These are phyloP conservation scores for Hypocreales sp. DNA, from an alignment of 2,329 filamentous ascomycete genomes.

Conservation along the genomic window DNA sequence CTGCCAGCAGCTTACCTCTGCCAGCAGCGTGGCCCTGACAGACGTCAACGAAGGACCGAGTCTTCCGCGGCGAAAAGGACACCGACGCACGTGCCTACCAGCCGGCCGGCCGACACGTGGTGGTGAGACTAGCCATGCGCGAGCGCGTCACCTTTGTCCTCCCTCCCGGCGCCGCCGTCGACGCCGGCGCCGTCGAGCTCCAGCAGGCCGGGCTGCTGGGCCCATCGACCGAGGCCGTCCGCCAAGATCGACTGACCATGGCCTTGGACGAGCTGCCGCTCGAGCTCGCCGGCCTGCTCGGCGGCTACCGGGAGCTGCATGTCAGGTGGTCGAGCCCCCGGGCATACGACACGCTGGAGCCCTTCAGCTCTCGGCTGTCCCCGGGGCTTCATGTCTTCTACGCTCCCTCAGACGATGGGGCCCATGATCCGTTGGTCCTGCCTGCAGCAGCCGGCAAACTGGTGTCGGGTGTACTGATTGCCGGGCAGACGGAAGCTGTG, in stretches of 20 bases:
- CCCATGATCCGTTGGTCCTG: constrained; percentile 7
- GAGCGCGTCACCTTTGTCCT: constrained; percentile 70
- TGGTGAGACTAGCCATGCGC: too few relatives aligned
- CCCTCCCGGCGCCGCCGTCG: constrained; percentile 44
- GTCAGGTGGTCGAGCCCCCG: constrained; percentile 58
- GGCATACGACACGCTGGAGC: constrained; percentile 44
- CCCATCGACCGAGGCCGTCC: constrained; percentile 44
- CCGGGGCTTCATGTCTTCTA: constrained; percentile 74
- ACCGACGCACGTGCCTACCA: too few relatives aligned
- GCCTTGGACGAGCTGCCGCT: constrained; percentile 56
- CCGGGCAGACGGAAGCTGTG: constrained; percentile 35
- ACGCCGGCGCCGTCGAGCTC: constrained; percentile 47
- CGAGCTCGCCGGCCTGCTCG: constrained; percentile 47
- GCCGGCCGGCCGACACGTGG: too few relatives aligned
- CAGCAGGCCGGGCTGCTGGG: constrained; percentile 37
- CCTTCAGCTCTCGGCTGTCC: constrained; percentile 59
- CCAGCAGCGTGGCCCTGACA: too few relatives aligned
- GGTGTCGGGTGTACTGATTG: constrained; percentile 1
- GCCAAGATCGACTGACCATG: constrained; percentile 68
- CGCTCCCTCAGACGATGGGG: constrained; percentile 29
- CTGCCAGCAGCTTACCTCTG: too few relatives aligned
- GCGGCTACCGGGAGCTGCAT: constrained; percentile 55
- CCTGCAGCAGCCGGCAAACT: neutral
- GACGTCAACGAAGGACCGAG: too few relatives aligned
- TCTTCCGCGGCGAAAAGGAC: too few relatives aligned